phyloP scores from a whole-genome alignment of 345 rosid genomes.

The Gossypium rotundifolium region DNA sequence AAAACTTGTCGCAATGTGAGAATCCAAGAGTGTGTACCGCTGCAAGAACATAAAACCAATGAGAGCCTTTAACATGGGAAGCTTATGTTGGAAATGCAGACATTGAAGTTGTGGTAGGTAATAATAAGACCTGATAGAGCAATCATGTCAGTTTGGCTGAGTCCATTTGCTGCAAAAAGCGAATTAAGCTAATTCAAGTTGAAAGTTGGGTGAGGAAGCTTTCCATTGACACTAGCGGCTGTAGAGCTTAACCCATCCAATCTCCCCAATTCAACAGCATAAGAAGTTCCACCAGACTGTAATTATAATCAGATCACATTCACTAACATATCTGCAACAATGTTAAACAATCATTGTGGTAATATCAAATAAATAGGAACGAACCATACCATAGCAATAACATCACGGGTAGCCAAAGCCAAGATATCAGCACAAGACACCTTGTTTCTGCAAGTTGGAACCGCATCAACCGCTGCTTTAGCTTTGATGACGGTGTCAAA shows the following conservation, averaged over 20 bases:
- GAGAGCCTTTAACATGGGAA: slow-evolving; percentile 18
- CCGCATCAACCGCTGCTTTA: slow-evolving; percentile 51
- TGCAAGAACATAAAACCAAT: slow-evolving; percentile 18
- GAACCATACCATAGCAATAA: slow-evolving; percentile 39
- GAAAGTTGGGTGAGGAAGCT: slow-evolving; percentile 55
- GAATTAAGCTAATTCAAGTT: slow-evolving; percentile 47
- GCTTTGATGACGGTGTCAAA: slow-evolving; percentile 80
- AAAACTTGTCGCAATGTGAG: slow-evolving; percentile 57
- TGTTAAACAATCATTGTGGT: not conserved
- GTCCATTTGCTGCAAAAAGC: slow-evolving; percentile 45
- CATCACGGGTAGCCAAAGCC: slow-evolving; percentile 73
- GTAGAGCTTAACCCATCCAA: slow-evolving; percentile 63
- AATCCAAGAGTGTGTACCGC: slow-evolving; percentile 83
- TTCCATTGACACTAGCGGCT: slow-evolving; percentile 46
- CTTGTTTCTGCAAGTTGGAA: slow-evolving; percentile 48
- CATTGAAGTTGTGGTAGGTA: not conserved
- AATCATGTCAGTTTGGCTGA: slow-evolving; percentile 63
- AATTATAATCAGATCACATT: not conserved
- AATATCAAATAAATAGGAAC: not conserved
- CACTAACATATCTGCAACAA: not conserved
- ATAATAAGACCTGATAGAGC: slow-evolving; percentile 63
- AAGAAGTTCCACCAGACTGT: slow-evolving; percentile 62
- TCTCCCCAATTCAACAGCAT: slow-evolving; percentile 67
- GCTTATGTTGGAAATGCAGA: not conserved
- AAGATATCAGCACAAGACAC: slow-evolving; percentile 82